These are phyloP conservation scores for Stagonosporopsis rhizophila DNA, from an alignment of 2,329 filamentous ascomycete genomes.

Conservation along the genomic window DNA sequence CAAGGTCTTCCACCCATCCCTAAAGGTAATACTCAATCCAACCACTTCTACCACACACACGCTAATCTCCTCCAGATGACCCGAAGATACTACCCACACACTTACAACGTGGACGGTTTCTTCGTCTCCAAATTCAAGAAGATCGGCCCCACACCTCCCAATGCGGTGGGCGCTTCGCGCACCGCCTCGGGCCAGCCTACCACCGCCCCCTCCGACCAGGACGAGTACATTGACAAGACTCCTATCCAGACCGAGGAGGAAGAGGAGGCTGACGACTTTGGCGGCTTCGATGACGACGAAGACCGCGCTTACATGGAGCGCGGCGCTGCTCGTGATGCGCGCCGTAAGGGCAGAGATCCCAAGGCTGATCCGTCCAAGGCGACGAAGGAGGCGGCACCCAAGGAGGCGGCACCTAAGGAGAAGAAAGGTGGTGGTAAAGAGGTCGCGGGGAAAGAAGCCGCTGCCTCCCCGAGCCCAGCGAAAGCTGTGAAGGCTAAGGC, in stretches of 20 bases:
- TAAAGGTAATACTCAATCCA: constrained; percentile 70
- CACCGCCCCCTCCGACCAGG: constrained; percentile 53
- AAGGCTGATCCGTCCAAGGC: constrained; percentile 44
- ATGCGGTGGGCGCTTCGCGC: constrained; percentile 53
- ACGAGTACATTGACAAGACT: constrained; percentile 69
- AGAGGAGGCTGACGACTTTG: constrained; percentile 53
- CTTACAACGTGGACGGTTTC: constrained; percentile 82
- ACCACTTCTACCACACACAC: background rate
- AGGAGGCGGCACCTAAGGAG: constrained; percentile 22
- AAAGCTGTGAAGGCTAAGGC: constrained; percentile 20
- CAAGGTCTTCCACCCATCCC: constrained; percentile 86
- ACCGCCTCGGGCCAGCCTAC: constrained; percentile 41
- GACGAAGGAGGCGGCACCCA: constrained; percentile 16
- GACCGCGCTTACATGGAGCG: constrained; percentile 57
- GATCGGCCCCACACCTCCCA: constrained; percentile 75
- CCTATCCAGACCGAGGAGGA: constrained; percentile 63
- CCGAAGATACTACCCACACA: constrained; percentile 47
- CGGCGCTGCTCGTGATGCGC: constrained; percentile 51
- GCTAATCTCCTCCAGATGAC: constrained; percentile 32
- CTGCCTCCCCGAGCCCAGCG: constrained; percentile 6
- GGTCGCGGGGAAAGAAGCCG: constrained; percentile 12
- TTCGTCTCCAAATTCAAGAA: constrained; percentile 99
- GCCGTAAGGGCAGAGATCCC: constrained; percentile 58
- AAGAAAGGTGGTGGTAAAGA: constrained; percentile 32
- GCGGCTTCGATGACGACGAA: constrained; percentile 60